These are phyloP conservation scores for Rhytidiadelphus loreus DNA, from an alignment of 225 moss, liverwort and hornwort species.

Conservation along the genomic window DNA sequence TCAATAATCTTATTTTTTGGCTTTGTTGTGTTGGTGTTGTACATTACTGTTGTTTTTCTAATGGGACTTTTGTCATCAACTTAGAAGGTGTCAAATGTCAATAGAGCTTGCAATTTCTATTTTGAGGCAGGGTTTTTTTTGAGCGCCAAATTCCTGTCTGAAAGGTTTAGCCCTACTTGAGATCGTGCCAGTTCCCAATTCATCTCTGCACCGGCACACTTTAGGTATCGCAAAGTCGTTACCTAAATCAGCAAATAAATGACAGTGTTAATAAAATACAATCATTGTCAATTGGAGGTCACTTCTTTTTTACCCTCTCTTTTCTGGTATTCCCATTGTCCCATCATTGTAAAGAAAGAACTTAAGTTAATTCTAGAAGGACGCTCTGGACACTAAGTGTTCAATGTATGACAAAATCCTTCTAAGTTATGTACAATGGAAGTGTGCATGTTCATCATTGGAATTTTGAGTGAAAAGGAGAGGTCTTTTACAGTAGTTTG, in stretches of 20 bases:
- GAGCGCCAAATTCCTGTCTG: background rate
- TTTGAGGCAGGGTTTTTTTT: background rate
- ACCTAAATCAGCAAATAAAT: background rate
- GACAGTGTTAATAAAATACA: background rate
- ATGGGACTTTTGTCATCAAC: no score
- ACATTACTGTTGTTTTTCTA: background rate
- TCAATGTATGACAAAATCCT: no score
- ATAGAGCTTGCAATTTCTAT: background rate
- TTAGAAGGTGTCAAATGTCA: background rate
- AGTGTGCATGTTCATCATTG: no score
- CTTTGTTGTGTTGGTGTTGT: background rate
- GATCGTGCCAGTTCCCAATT: background rate
- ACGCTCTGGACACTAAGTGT: no score
- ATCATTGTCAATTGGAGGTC: background rate
- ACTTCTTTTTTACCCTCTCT: background rate
- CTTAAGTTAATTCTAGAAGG: no score
- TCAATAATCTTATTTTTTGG: background rate
- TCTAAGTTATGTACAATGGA: no score
- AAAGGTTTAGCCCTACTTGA: background rate
- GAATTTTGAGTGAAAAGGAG: no score
- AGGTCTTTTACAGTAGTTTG: no score
- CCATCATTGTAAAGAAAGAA: background rate
- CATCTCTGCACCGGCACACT: no score
- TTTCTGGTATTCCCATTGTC: background rate
- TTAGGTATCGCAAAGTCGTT: background rate